Base-by-base conservation (phyloP, 768 basidiomycete genomes). In the Cytidiella melzeri region DNA sequence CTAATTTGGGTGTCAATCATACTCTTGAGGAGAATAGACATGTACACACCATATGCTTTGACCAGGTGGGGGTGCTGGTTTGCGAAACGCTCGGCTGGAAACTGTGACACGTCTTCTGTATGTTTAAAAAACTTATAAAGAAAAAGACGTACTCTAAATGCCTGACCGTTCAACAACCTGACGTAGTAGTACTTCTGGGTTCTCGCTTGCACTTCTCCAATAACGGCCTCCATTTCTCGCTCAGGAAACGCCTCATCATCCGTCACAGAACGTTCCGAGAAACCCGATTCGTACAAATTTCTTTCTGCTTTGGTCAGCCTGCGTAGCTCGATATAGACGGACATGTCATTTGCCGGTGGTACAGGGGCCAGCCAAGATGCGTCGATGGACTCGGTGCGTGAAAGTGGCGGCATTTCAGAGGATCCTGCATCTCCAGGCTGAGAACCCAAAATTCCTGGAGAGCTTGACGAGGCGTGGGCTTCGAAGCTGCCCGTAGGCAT, bases 121-220 rank as follows among this genome's bases (percentile, higher is more conserved):
- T 7, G 26, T 3, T 5, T 25, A 27, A 25, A 7, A 25, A 11
- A 37, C 23, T 11, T 7, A 6, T 25, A 40, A 10, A 47, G 13
- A 11, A 13, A 21, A 49, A 15, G 20, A 30, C 73, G 49, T 51
- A 84, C 86, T 67, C 74, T 80, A 56, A 76, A 71, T 10, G 75
- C 73, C 24, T 79, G 73, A n/a, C 81, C 84, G 41, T 74, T 74
- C 40, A 67, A 63, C 54, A 73, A 76, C 28, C 77, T 73, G 38
- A 79, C 85, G 64, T 75, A 89, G 61, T 81, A 87, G 58, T 73
- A 84, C 15, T 69, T 59, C n/a, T 63, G 59, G 19, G 55, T 58
- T 5, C 59, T 64, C 4, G 73, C 64, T 10, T 55, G 45, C 52
- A 75, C 73, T 60, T 86, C 81, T 5, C 84, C 84, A 51, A 87